Evolutionary conservation across 768 basidiomycete genomes (phyloP).

Genomic region (Xanthoconium stramineum): DNA sequence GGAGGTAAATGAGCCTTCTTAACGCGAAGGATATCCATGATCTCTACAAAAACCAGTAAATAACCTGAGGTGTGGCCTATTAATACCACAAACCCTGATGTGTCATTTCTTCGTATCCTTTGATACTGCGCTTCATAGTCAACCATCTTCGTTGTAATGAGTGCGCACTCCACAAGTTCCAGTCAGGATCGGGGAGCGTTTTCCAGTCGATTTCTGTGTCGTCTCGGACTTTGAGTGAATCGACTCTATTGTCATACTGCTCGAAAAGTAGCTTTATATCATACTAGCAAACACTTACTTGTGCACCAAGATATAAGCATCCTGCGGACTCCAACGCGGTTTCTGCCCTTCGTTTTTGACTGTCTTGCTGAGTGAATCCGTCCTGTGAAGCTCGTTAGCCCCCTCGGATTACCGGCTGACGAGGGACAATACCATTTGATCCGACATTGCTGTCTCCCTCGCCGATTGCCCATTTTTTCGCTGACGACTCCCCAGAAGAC

Average conservation of each 20-base stretch:
- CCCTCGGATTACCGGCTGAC: not conserved
- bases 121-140: constrained; percentile 73
- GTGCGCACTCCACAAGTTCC: constrained; percentile 86
- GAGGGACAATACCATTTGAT: constrained; percentile 69
- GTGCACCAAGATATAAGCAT: constrained; percentile 77
- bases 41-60: constrained; percentile 44
- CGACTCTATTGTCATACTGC: constrained; percentile 47
- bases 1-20: constrained; percentile 64
- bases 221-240: constrained; percentile 68
- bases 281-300: constrained; percentile 44
- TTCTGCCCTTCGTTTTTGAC: constrained; percentile 70
- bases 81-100: constrained; percentile 56
- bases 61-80: not conserved
- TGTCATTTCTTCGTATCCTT: constrained; percentile 77
- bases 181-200: constrained; percentile 63
- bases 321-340: constrained; percentile 71
- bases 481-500: constrained; percentile 82
- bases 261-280: not conserved
- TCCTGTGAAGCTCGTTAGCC: constrained; percentile 43
- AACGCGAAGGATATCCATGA: constrained; percentile 74
- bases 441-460: constrained; percentile 80
- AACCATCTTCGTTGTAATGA: constrained; percentile 76
- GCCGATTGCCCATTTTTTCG: constrained; percentile 69
- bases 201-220: constrained; percentile 90
- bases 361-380: constrained; percentile 68